phyloP scores from a whole-genome alignment of 108 stramenopile species.

The Stephanodiscus minutulus region DNA sequence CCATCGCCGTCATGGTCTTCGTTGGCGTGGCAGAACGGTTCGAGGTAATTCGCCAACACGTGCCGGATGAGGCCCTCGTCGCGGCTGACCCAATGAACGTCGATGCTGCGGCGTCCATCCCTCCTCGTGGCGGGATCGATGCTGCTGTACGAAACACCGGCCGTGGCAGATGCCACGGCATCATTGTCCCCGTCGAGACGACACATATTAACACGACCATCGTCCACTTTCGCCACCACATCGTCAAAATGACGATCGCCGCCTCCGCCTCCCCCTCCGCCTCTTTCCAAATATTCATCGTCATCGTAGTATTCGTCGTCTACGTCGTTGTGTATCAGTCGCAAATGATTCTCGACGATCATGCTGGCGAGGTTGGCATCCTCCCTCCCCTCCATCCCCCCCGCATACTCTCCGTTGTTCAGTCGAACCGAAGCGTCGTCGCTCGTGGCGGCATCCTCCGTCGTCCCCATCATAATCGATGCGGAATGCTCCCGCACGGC shows the following conservation, averaged over 20 bases:
- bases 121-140: too few relatives aligned
- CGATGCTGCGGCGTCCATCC: neutral
- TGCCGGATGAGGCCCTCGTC: conserved; percentile 34
- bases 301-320: conserved; percentile 4
- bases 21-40: conserved; percentile 2
- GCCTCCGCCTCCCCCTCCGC: too few relatives aligned
- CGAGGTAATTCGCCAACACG: conserved; percentile 22
- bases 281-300: neutral
- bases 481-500: neutral
- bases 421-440: too few relatives aligned
- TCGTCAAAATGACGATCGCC: too few relatives aligned
- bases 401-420: neutral
- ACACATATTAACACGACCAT: neutral
- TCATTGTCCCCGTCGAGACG: neutral
- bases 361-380: neutral
- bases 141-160: conserved; percentile 1
- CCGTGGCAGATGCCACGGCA: neutral
- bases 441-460: neutral
- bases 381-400: neutral
- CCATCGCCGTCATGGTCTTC: neutral
- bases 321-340: conserved; percentile 8
- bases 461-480: neutral
- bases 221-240: too few relatives aligned
- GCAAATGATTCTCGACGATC: conserved; percentile 7
- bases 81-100: conserved; percentile 38